Conservation (phyloP, 1,284 basidiomycete species). For the Sanghuangporus sanghuang region DNA sequence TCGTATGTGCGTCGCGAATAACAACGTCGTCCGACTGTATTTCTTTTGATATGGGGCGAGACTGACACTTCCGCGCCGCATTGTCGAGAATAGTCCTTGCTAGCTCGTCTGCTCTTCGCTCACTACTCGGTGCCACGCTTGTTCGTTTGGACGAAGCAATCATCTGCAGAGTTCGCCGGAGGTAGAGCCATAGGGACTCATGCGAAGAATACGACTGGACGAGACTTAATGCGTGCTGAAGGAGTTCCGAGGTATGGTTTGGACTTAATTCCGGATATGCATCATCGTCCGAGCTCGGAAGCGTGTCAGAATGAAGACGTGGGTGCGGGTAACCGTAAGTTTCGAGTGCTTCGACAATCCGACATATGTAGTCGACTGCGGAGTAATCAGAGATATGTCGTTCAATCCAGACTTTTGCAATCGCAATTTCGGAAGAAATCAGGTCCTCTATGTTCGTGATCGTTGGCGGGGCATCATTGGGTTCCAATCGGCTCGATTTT, state of each 20-base stretch:
- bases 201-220: constrained; percentile 44
- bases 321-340: not conserved
- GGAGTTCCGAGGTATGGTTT: not conserved
- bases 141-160: not conserved
- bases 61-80: not conserved
- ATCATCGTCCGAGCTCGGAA: too few species aligned
- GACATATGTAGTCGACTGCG: constrained; percentile 47
- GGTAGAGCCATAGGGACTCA: constrained; percentile 59
- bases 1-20: too few species aligned
- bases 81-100: not conserved
- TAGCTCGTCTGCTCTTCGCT: not conserved
- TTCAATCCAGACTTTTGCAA: constrained; percentile 47
- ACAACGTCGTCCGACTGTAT: too few species aligned
- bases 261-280: not conserved
- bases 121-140: not conserved
- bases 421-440: constrained; percentile 33
- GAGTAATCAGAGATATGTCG: constrained; percentile 60
- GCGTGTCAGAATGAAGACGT: not conserved
- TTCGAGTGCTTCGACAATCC: constrained; percentile 24
- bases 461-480: not conserved
- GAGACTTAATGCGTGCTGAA: constrained; percentile 41
- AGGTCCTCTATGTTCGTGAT: constrained; percentile 16
- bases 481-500: not conserved
- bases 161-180: constrained; percentile 28
- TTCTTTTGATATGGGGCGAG: not conserved